A percentile compares a stretch with the other conserved stretches of the same genome.
Conservation (phyloP, 352 stramenopile genomes). For the Pythium sukuiense region DNA sequence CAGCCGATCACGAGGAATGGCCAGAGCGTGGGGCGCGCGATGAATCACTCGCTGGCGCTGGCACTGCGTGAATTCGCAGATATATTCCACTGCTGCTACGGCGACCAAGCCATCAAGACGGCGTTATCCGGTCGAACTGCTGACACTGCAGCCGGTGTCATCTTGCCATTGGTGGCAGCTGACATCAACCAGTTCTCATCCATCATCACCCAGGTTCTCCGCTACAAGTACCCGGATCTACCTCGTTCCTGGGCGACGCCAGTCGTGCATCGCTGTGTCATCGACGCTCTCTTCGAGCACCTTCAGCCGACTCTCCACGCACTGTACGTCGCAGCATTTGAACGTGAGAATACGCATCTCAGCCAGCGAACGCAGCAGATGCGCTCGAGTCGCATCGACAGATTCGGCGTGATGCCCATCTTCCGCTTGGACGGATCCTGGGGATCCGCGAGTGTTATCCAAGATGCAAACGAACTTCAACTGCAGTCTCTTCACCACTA, state of each 20-base stretch:
- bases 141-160: neutral
- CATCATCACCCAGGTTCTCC: constrained; percentile 53
- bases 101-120: constrained; percentile 19
- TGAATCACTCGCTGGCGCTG: constrained; percentile 54
- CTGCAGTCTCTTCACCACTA: constrained; percentile 41
- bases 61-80: constrained; percentile 50
- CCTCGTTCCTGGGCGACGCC: constrained; percentile 19
- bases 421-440: constrained; percentile 62
- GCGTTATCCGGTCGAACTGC: constrained; percentile 9
- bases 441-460: neutral
- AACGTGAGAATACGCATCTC: constrained; percentile 46
- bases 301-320: constrained; percentile 62
- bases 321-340: constrained; percentile 53
- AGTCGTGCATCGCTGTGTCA: constrained; percentile 41
- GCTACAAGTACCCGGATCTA: constrained; percentile 52
- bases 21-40: constrained; percentile 34
- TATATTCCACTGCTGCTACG: constrained; percentile 53
- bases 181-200: constrained; percentile 55
- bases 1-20: constrained; percentile 41
- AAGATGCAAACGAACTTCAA: constrained; percentile 29
- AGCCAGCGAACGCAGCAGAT: constrained; percentile 32
- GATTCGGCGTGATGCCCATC: constrained; percentile 41
- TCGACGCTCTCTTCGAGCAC: constrained; percentile 62
- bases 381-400: constrained; percentile 29
- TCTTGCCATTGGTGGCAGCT: constrained; percentile 45